Percentiles rank a stretch among this genome's conserved stretches.
Evolutionary conservation across 495 filamentous ascomycete genomes (phyloP).

Genomic region (Penicillium pancosmium): DNA sequence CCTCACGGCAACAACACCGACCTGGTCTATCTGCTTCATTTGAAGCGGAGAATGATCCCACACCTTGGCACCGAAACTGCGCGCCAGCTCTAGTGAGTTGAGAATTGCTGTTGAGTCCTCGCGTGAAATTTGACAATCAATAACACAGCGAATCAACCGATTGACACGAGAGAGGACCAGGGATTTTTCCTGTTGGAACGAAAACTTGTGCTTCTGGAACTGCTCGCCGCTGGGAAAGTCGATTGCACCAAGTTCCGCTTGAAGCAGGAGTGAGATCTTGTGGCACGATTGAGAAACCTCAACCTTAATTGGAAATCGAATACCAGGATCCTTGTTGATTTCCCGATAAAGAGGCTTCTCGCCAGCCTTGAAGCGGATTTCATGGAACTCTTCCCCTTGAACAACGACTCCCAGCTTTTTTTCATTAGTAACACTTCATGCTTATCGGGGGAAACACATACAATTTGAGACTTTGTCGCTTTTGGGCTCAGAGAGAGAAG

Average conservation of each 20-base stretch:
- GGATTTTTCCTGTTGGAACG: constrained; percentile 68
- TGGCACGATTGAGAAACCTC: constrained; percentile 70
- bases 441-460: constrained; percentile 44
- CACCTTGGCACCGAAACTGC: constrained; percentile 75
- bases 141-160: constrained; percentile 77
- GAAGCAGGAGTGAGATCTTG: constrained; percentile 86
- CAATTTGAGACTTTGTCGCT: constrained; percentile 69
- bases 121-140: constrained; percentile 76
- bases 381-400: constrained; percentile 76
- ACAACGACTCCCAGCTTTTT: constrained; percentile 63
- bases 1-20: constrained; percentile 75
- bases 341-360: constrained; percentile 81
- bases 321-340: constrained; percentile 71
- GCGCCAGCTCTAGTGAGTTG: constrained; percentile 75
- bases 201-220: constrained; percentile 59
- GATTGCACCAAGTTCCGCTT: constrained; percentile 74
- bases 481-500: constrained; percentile 65
- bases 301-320: constrained; percentile 82
- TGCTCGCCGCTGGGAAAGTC: constrained; percentile 70
- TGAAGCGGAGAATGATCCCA: constrained; percentile 89
- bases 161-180: constrained; percentile 74
- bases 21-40: constrained; percentile 83
- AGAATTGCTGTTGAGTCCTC: constrained; percentile 67
- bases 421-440: constrained; percentile 33
- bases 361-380: constrained; percentile 70